phyloP scores from a whole-genome alignment of 169 alveolate species.

The Babesia bovis region DNA sequence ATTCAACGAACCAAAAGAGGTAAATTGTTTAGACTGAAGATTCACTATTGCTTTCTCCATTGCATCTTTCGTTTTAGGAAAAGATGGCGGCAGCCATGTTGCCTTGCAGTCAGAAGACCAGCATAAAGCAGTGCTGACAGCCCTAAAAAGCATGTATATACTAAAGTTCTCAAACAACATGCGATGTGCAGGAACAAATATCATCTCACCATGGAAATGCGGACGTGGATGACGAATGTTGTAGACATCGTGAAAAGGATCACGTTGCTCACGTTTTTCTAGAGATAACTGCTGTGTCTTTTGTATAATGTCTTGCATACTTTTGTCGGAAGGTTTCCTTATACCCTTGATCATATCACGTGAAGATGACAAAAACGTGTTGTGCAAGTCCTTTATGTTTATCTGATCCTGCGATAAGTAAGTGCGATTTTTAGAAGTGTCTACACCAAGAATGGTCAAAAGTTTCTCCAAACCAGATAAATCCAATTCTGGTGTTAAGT shows the following conservation, averaged over 20 bases:
- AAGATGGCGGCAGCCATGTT: conserved; percentile 21
- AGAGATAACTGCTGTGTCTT: conserved; percentile 17
- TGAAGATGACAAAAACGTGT: conserved; percentile 16
- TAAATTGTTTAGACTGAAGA: neutral
- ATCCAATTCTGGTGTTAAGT: conserved; percentile 36
- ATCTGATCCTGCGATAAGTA: conserved; percentile 10
- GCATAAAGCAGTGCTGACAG: conserved; percentile 50
- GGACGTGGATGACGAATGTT: neutral
- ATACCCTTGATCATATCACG: neutral
- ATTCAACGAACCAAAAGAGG: conserved; percentile 23
- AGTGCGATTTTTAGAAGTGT: conserved; percentile 7
- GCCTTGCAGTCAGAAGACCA: conserved; percentile 62
- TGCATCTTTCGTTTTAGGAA: neutral
- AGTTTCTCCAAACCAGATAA: conserved; percentile 12
- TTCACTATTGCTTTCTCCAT: conserved; percentile 17
- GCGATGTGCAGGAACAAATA: conserved; percentile 15
- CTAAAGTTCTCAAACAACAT: conserved; percentile 50
- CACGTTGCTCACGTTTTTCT: conserved; percentile 16
- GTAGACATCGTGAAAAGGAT: conserved; percentile 22
- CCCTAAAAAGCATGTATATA: conserved; percentile 42
- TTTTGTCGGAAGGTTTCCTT: neutral
- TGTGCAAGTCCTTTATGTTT: conserved; percentile 45
- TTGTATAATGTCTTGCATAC: conserved; percentile 4
- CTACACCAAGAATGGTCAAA: conserved; percentile 17
- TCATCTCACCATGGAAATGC: conserved; percentile 25